These are phyloP conservation scores for Thalassiosira livingstoniorum DNA, from an alignment of 352 stramenopile genomes.

Conservation along the genomic window DNA sequence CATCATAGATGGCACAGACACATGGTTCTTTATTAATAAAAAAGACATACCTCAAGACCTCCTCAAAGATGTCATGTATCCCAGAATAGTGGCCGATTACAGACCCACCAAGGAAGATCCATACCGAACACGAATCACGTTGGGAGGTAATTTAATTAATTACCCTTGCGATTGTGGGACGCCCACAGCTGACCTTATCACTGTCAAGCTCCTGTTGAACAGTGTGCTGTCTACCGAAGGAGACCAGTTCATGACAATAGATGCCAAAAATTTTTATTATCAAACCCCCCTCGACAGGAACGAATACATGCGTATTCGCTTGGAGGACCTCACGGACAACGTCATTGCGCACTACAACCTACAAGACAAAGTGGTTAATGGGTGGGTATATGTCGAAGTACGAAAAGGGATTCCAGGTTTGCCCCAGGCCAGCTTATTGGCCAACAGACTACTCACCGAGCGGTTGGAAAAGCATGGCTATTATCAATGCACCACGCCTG, in stretches of 20 bases:
- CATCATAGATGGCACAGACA: slow-evolving; percentile 43
- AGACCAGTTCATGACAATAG: neutral
- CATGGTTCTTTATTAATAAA: slow-evolving; percentile 57
- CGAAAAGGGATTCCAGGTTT: slow-evolving; percentile 27
- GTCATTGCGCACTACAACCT: slow-evolving; percentile 48
- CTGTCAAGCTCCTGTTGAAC: too few species aligned
- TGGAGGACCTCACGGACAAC: slow-evolving; percentile 17
- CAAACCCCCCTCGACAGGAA: slow-evolving; percentile 21
- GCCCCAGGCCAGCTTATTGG: slow-evolving; percentile 35
- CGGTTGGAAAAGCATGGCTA: slow-evolving; percentile 32
- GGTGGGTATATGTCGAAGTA: slow-evolving; percentile 30
- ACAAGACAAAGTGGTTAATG: neutral
- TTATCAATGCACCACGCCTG: slow-evolving; percentile 31
- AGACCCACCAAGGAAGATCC: slow-evolving; percentile 46
- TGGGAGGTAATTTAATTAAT: slow-evolving; percentile 39
- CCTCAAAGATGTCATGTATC: slow-evolving; percentile 39
- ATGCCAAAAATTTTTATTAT: slow-evolving; percentile 28
- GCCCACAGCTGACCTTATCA: neutral
- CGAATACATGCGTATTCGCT: slow-evolving; percentile 48
- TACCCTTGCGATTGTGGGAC: neutral
- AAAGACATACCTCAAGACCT: slow-evolving; percentile 31
- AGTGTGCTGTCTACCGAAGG: too few species aligned
- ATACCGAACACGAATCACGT: slow-evolving; percentile 34
- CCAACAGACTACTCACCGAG: slow-evolving; percentile 17
- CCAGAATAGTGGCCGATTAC: slow-evolving; percentile 16